A percentile compares a stretch with the other conserved stretches of the same genome.
phyloP scores from a whole-genome alignment of 225 moss, liverwort and hornwort species.

The Marchantia polymorpha region DNA sequence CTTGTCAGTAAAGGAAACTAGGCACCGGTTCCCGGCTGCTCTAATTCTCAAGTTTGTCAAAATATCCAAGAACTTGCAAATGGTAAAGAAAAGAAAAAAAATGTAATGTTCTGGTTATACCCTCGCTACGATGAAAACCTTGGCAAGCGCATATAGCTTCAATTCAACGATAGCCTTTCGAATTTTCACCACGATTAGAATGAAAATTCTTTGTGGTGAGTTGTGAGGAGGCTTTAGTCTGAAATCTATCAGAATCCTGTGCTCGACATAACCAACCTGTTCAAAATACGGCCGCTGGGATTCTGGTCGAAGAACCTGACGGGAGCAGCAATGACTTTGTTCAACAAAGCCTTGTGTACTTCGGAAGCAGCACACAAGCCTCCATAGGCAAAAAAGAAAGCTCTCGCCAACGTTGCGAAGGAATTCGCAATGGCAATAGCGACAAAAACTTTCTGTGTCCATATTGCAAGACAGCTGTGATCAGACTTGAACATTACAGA shows the following conservation, averaged over 20 bases:
- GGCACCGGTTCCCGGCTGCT: neutral
- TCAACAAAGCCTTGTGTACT: slow-evolving; percentile 69
- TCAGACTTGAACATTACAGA: neutral
- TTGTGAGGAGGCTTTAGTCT: neutral
- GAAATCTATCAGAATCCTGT: neutral
- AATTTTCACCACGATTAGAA: too few species aligned
- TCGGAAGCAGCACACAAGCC: slow-evolving; percentile 76
- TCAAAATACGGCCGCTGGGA: slow-evolving; percentile 89
- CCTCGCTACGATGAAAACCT: too few species aligned
- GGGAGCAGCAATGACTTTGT: slow-evolving; percentile 75
- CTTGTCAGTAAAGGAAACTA: neutral
- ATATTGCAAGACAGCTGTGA: neutral
- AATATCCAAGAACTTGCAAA: neutral
- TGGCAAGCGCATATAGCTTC: too few species aligned
- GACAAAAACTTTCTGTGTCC: slow-evolving; percentile 70
- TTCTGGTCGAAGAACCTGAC: slow-evolving; percentile 92
- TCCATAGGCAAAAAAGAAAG: slow-evolving; percentile 91
- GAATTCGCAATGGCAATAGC: slow-evolving; percentile 67
- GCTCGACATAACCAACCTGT: slow-evolving; percentile 47
- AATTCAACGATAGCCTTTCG: too few species aligned
- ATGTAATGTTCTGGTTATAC: too few species aligned
- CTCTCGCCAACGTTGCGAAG: slow-evolving; percentile 66
- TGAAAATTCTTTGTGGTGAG: neutral
- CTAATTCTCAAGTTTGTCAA: neutral
- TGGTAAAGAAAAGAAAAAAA: neutral